Percentiles rank a stretch among this genome's conserved stretches.
Conservation (phyloP, 768 basidiomycete genomes). For the Termitomyces eurrhizus region DNA sequence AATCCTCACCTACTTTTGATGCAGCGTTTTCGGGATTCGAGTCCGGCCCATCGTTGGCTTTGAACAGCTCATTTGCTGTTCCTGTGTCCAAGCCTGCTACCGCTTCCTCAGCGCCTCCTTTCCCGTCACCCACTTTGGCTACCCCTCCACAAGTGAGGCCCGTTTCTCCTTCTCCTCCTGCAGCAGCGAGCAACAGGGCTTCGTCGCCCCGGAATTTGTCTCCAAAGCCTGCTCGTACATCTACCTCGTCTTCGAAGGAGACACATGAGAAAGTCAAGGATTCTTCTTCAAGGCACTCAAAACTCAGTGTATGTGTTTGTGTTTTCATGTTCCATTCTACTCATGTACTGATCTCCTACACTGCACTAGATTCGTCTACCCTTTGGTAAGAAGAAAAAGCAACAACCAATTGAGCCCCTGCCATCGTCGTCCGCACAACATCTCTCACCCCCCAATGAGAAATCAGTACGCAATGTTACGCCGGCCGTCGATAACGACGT, state of each 20-base stretch:
- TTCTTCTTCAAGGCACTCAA: constrained; percentile 57
- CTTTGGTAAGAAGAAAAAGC: constrained; percentile 74
- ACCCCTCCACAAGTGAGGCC: constrained; percentile 31
- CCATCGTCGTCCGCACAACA: constrained; percentile 35
- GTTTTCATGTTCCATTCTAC: background rate
- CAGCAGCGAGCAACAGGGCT: constrained; percentile 36
- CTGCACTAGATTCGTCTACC: constrained; percentile 60
- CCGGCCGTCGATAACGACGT: constrained; percentile 69
- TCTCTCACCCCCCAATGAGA: constrained; percentile 43
- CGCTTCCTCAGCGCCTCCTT: constrained; percentile 20
- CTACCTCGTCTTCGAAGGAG: constrained; percentile 60
- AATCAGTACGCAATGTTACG: constrained; percentile 35
- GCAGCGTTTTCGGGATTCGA: constrained; percentile 54
- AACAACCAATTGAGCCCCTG: constrained; percentile 45
- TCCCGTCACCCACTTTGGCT: constrained; percentile 23
- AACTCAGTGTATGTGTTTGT: constrained; percentile 70
- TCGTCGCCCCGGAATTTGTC: constrained; percentile 51
- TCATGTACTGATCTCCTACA: background rate
- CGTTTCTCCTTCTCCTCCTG: constrained; percentile 36
- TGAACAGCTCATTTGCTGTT: constrained; percentile 35
- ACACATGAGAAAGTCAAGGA: constrained; percentile 56
- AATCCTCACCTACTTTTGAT: constrained; percentile 30
- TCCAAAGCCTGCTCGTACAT: constrained; percentile 55
- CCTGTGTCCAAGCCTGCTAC: constrained; percentile 16
- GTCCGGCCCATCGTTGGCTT: constrained; percentile 33